A percentile compares a stretch with the other conserved stretches of the same genome.
phyloP scores from a whole-genome alignment of 192 early-diverging fungal genomes.

The Glomus cerebriforme region DNA sequence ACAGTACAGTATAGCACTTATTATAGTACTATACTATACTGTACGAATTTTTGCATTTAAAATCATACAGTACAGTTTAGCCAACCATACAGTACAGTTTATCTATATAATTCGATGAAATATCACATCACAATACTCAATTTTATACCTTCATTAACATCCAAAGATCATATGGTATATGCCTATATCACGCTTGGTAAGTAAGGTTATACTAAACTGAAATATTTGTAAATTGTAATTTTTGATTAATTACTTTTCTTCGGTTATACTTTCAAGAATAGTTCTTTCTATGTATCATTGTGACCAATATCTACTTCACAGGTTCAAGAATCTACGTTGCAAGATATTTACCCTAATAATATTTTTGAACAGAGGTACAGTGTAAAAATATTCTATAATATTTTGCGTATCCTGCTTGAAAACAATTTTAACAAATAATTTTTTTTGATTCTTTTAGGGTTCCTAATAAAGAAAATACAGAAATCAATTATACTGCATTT shows the following conservation, averaged over 20 bases:
- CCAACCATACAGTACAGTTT: no score
- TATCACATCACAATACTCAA: neutral
- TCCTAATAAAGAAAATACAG: neutral
- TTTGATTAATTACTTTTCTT: neutral
- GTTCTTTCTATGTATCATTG: neutral
- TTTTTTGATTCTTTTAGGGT: constrained; percentile 1
- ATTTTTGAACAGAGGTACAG: neutral
- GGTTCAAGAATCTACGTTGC: neutral
- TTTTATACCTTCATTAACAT: neutral
- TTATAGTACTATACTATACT: no score
- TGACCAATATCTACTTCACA: neutral
- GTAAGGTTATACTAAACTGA: no score
- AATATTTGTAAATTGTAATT: neutral
- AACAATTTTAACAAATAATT: neutral
- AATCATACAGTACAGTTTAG: no score
- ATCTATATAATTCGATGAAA: no score
- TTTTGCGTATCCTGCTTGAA: constrained; percentile 6
- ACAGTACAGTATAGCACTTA: no score
- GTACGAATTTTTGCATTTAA: no score
- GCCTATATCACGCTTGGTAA: constrained; percentile 15
- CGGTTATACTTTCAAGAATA: neutral
- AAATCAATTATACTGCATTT: no score
- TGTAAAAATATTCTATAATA: constrained; percentile 1
- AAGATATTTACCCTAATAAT: neutral
- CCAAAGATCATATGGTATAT: no score